Conservation (phyloP, 2,329 filamentous ascomycete species). For the Pyricularia sp. region DNA sequence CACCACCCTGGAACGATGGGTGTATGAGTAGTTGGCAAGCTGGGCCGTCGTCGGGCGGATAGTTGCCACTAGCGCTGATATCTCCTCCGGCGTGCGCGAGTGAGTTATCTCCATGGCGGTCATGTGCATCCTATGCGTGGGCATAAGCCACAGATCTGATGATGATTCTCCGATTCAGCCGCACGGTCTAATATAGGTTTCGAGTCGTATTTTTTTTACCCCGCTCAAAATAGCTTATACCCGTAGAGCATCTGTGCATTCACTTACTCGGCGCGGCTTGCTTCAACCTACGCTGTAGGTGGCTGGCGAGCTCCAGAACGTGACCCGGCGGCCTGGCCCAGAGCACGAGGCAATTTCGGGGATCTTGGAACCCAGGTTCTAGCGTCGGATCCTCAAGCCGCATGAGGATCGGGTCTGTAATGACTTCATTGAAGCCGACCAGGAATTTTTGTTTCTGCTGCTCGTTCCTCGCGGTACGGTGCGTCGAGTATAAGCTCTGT, state of each 20-base stretch:
- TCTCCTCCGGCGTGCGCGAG: constrained; percentile 61
- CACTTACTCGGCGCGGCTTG: constrained; percentile 59
- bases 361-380: constrained; percentile 63
- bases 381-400: constrained; percentile 55
- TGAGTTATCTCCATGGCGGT: constrained; percentile 81
- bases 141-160: constrained; percentile 79
- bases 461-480: constrained; percentile 65
- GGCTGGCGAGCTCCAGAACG: constrained; percentile 56
- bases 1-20: constrained; percentile 61
- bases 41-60: constrained; percentile 46
- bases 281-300: constrained; percentile 58
- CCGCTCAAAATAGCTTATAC: not conserved
- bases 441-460: constrained; percentile 71
- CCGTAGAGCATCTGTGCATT: not conserved
- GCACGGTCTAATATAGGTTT: not conserved
- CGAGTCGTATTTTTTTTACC: not conserved
- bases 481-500: constrained; percentile 61
- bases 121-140: constrained; percentile 67
- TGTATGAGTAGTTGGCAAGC: constrained; percentile 57
- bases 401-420: constrained; percentile 66
- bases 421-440: constrained; percentile 58
- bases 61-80: constrained; percentile 48
- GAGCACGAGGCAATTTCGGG: constrained; percentile 73
- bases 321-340: constrained; percentile 77
- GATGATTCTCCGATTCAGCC: not conserved